Percentiles rank a stretch among this genome's conserved stretches.
These are phyloP conservation scores for Xanthoconium stramineum DNA, from an alignment of 768 basidiomycete species.

Conservation along the genomic window DNA sequence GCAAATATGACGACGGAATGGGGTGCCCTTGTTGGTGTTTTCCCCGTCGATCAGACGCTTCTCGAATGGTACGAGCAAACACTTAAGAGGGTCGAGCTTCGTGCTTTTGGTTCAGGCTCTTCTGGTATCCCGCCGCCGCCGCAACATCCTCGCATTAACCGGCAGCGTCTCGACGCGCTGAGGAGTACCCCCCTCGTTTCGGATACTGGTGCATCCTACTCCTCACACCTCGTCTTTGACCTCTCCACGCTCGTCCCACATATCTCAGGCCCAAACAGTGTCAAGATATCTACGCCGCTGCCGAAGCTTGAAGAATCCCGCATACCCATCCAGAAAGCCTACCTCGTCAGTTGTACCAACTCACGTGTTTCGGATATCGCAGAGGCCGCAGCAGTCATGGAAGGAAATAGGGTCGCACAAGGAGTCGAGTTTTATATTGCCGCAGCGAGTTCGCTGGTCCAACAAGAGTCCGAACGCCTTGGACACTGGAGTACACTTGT, in stretches of 20 bases:
- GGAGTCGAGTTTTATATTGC: constrained; percentile 98
- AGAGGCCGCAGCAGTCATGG: constrained; percentile 87
- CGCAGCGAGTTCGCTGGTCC: constrained; percentile 89
- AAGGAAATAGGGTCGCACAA: constrained; percentile 73
- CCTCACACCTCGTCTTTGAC: constrained; percentile 87
- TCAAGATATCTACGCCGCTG: constrained; percentile 93
- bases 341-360: constrained; percentile 98
- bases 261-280: constrained; percentile 96
- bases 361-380: constrained; percentile 93
- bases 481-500: constrained; percentile 90
- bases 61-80: constrained; percentile 82
- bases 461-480: constrained; percentile 77
- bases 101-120: constrained; percentile 61
- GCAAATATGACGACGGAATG: constrained; percentile 99
- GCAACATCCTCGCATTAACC: constrained; percentile 85
- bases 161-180: constrained; percentile 63
- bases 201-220: constrained; percentile 76
- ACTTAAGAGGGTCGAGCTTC: constrained; percentile 69
- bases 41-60: constrained; percentile 84
- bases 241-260: constrained; percentile 93
- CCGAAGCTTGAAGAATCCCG: constrained; percentile 71
- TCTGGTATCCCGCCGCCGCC: constrained; percentile 61
- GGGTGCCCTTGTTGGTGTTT: constrained; percentile 95
- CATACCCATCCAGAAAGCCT: constrained; percentile 92
- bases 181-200: constrained; percentile 54